Base-by-base conservation (phyloP, 2,329 filamentous ascomycete species). In the Stromatinia cepivora region DNA sequence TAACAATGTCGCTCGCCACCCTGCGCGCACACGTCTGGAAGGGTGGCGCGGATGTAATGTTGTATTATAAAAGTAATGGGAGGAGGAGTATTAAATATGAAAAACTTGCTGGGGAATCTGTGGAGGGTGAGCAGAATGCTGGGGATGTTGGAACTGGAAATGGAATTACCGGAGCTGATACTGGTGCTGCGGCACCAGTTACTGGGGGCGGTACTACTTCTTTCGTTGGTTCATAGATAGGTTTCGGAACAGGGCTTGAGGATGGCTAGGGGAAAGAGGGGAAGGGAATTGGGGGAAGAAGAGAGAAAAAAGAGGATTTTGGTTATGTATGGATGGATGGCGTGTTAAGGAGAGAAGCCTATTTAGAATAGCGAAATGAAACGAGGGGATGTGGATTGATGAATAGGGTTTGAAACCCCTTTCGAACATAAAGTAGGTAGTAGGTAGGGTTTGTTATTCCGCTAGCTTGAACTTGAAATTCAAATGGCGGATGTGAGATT, bases 21-120 rank as follows among this genome's bases (percentile, higher is more conserved):
- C 88, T 99, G 56, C 90, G 94, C 45, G 90, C 93, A 3, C 93
- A 97, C 77, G 85, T 98, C 67, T 99, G 95, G 95, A 93, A 96
- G 76, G 93, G 92, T 56, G 93, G 93, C n/a, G 94, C 91, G 75
- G 95, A 99, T 80, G 91, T 99, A 73, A 81, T 97, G 66, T 84
- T 99, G 63, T 88, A 93, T 77, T 99, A 99, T 84, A 96, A 94
- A 78, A 86, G 91, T 65, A 99, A 97, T 75, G 94, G 93, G n/a
- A 88, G 88, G 54, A 79, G 76, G 50, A 34, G 25, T 3, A 76
- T 77, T 20, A 59, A 59, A 11, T 70, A 70, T 53, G 73, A 74
- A 58, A 74, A 71, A 57, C 20, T 31, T 28, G n/a, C 9, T 34
- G 28, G 54, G 57, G 57, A 68, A 31, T 22, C 22, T 50, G 28